Conservation (phyloP, 768 basidiomycete species). For the Phlegmacium glaucopus region DNA sequence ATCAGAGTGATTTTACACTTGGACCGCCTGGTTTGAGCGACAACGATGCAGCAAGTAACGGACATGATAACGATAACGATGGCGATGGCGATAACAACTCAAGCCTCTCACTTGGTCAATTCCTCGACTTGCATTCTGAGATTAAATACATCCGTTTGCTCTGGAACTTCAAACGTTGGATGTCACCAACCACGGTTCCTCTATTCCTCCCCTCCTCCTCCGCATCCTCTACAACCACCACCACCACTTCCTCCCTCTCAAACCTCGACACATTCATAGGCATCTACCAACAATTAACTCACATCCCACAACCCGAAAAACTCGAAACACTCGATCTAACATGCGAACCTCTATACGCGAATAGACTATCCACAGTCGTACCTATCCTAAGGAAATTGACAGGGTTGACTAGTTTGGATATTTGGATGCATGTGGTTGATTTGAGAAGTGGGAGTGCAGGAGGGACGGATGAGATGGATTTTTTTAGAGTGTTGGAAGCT, state of each 20-base stretch:
- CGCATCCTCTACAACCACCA: slow-evolving; percentile 12
- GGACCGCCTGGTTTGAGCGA: slow-evolving; percentile 24
- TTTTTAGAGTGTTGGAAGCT: slow-evolving; percentile 33
- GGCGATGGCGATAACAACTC: no score
- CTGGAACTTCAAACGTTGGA: slow-evolving; percentile 51
- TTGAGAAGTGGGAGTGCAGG: slow-evolving; percentile 7
- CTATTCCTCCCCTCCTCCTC: slow-evolving; percentile 24
- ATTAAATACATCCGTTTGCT: slow-evolving; percentile 42
- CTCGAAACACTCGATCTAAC: slow-evolving; percentile 45
- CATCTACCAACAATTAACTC: slow-evolving; percentile 43
- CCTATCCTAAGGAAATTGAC: slow-evolving; percentile 32
- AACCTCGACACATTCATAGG: slow-evolving; percentile 41
- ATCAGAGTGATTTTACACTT: slow-evolving; percentile 40
- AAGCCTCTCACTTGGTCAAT: slow-evolving; percentile 24
- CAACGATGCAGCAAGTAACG: no score
- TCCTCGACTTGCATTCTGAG: slow-evolving; percentile 35
- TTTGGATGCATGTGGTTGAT: slow-evolving; percentile 44
- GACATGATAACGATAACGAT: slow-evolving; percentile 5
- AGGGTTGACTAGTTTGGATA: slow-evolving; percentile 37
- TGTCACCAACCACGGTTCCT: slow-evolving; percentile 38
- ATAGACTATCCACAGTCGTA: slow-evolving; percentile 29
- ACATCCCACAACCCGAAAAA: slow-evolving; percentile 30
- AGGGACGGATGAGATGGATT: slow-evolving; percentile 27
- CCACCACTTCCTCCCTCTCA: slow-evolving; percentile 24
- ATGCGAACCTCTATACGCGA: slow-evolving; percentile 44